Evolutionary conservation across 2,329 filamentous ascomycete species (phyloP), one percentile per base, ranked within the genome.

Genomic region (Clarireedia monteithiana): DNA sequence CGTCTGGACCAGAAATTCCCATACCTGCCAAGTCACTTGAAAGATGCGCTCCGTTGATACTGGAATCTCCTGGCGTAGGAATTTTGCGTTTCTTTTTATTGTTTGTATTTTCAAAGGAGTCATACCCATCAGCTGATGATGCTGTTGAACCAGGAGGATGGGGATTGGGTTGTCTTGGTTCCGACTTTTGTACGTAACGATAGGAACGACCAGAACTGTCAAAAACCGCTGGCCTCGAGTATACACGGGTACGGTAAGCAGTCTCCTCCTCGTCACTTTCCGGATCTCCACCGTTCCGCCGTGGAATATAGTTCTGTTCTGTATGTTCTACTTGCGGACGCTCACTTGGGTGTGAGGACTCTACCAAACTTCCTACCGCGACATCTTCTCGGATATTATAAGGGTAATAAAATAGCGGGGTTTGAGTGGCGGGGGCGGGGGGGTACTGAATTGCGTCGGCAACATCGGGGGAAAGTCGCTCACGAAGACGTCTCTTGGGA

Each of bases 21-120:
- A 86, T 80, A 64, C 76, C 81, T 42, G 83, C 80, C 70, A 87
- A 76, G 62, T 87, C 84, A 27, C 81, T 77, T 15, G 82, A 83
- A 51, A 88, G 71, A 58, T 68, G 67, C 47, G 62, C 61, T n/a
- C 67, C 67, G 53, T 69, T 70, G 34, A 67, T 63, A 3, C 71
- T 81, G 14, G 84, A 77, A 65, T 89, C 88, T 17, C 89, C 88
- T 9, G 89, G 90, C 0, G 91, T 91, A 0, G 94, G 94, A 39
- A 99, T 97, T 74, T 99, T 99, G 63, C 94, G 83, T 73, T 99
- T 97, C 77, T 97, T 99, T 74, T 99, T 99, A 70, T 99, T 99
- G 71, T 96, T 97, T 38, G 90, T 95, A 67, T 97, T 97, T 72
- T 99, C 94, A 66, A 96, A 95, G 6, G 90, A 94, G 71, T 99